These are phyloP conservation scores for Globisporangium solare DNA, from an alignment of 352 stramenopile species.

Conservation along the genomic window DNA sequence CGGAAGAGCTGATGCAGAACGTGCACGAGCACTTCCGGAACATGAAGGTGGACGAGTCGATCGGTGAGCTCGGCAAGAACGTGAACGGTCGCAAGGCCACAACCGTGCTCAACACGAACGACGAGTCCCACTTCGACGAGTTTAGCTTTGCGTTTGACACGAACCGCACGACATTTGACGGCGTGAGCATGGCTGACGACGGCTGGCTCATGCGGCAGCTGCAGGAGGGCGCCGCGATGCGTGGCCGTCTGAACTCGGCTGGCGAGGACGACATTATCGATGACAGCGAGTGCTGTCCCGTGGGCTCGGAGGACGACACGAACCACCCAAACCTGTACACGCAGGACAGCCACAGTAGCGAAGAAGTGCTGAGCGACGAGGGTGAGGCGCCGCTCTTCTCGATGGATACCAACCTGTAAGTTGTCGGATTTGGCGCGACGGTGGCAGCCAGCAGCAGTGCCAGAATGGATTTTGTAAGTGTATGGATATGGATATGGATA, in stretches of 20 bases:
- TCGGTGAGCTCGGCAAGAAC: slow-evolving; percentile 55
- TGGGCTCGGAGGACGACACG: slow-evolving; percentile 46
- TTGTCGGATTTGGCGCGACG: too few species aligned
- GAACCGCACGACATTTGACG: slow-evolving; percentile 69
- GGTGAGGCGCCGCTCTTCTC: slow-evolving; percentile 24
- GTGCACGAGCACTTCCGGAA: slow-evolving; percentile 87
- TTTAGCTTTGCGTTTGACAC: slow-evolving; percentile 87
- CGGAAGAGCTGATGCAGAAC: slow-evolving; percentile 82
- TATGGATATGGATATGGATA: slow-evolving; percentile 2
- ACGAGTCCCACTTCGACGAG: slow-evolving; percentile 83
- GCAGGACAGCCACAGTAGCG: slow-evolving; percentile 58
- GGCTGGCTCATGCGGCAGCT: slow-evolving; percentile 80
- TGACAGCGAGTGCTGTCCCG: slow-evolving; percentile 8
- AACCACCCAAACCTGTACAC: slow-evolving; percentile 30
- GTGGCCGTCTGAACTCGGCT: slow-evolving; percentile 58
- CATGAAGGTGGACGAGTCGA: slow-evolving; percentile 85
- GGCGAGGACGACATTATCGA: slow-evolving; percentile 44
- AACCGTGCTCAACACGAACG: slow-evolving; percentile 25
- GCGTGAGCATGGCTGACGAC: slow-evolving; percentile 78
- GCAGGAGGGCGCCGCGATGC: slow-evolving; percentile 70
- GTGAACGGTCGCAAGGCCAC: slow-evolving; percentile 55
- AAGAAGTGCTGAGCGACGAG: slow-evolving; percentile 46
- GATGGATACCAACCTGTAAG: slow-evolving; percentile 9
- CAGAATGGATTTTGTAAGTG: neutral
- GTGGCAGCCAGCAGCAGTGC: too few species aligned